Base-by-base conservation (phyloP, 2,329 filamentous ascomycete species). In the Spiromastix sp. region DNA sequence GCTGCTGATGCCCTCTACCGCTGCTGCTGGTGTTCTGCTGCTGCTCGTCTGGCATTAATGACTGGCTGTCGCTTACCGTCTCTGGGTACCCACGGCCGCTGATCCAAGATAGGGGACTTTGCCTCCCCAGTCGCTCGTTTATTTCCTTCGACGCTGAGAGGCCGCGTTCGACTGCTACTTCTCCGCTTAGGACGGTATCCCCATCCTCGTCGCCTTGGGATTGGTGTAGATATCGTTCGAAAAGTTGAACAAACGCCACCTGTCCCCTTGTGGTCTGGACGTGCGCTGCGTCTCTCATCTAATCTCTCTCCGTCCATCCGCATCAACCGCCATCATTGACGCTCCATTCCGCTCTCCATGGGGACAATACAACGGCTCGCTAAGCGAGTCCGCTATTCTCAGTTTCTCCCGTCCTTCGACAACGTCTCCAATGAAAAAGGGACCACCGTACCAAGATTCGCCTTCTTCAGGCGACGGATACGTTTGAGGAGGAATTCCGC, bases 401-500 rank as follows among this genome's bases (percentile, higher is more conserved):
- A 61, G 38, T 58, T 58, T 39, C 51, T 66, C 37, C 63, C 67
- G 11, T 49, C 52, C 19, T 42, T 67, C 32, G 67, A 69, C 42
- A 66, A 69, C 43, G 54, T 48, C 32, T 60, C 64, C 44, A 50
- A 58, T 46, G 61, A 62, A 48, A 59, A 69, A 55, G 55, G 57
- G 40, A 48, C 49, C 43, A 48, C 47, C 36, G 47, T 54, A 34
- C 65, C 72, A 12, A 67, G 68, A 50, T 68, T 93, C 51, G 80
- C 82, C 42, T 93, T 95, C 60, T 84, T 96, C 59, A 73, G 79
- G 49, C 76, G 85, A 54, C 84, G 89, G 34, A 75, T 98, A 68
- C 79, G 87, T 49, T 67, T 98, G 66, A 82, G 79, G 63, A 85
- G 85, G 51, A 94, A 93, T 62, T 95, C 87, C 37, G 83, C 81